Base-by-base conservation (phyloP, 176 grass and related monocot genomes). In the Rhynchospora breviuscula region DNA sequence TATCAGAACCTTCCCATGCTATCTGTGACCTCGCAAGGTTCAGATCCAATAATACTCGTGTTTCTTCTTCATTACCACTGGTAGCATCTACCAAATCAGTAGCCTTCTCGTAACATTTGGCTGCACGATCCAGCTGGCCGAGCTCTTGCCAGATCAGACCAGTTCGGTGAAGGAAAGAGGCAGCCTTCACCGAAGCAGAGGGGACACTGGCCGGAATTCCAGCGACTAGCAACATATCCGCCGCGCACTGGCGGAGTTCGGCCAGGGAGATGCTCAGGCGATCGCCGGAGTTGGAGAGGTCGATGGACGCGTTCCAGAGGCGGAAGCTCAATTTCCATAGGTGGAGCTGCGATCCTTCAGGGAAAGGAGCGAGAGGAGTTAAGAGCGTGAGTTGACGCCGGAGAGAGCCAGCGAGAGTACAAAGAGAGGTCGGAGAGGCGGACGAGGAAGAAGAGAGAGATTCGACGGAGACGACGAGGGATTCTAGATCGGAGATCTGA, bases 271-370 rank as follows among this genome's bases (percentile, higher is more conserved):
- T 86, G 67, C 49, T 73, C 1, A 66, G 86, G 67, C 54, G 57
- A 47, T 71, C 61, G 5, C 25, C 46, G 40, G 44, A 43, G 19
- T 79, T 65, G 81, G 56, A 58, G 89, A 94, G 87, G 83, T 95
- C 96, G 89, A 93, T 86, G 67, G 81, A 90, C 62, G 93, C 89
- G 80, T 99, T 99, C 93, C 93, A 99, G 69, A 99, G 91, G 69
- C 96, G 96, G 89, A 87, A 89, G 77, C 83, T 90, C 82, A 99
- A 88, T 79, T 84, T 89, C 93, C 96, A 99, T 26, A 99, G 62
- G 77, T 90, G 90, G 62, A 95, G 64, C 86, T 79, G 87, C 67
- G 67, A 40, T 29, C 86, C 53, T 44, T 80, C 86, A 4, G 56
- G 76, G 88, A 95, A 89, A 12, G 89, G 40, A 47, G 82, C 43